Evolutionary conservation across 2,329 filamentous ascomycete species (phyloP).

Genomic region (Talaromyces sp.): DNA sequence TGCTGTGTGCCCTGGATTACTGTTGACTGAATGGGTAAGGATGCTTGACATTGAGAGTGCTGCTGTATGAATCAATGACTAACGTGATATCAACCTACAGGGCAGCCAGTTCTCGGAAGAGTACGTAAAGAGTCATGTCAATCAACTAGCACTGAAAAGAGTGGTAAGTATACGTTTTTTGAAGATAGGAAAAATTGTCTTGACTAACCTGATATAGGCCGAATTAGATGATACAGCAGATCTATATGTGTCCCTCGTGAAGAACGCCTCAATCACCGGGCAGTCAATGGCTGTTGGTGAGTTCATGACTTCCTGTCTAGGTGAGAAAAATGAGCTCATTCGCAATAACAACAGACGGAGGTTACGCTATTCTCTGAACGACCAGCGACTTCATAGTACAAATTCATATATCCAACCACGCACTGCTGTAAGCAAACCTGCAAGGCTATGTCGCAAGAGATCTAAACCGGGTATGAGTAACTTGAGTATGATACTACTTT

Average conservation of each 20-base stretch:
- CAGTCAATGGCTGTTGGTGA: slow-evolving; percentile 44
- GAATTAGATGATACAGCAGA: slow-evolving; percentile 43
- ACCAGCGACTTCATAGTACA: not conserved
- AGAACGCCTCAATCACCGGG: slow-evolving; percentile 47
- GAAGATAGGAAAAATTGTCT: not conserved
- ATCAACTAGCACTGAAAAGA: slow-evolving; percentile 59
- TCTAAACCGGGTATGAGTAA: too few species aligned
- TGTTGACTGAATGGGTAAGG: slow-evolving; percentile 65
- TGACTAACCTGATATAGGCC: slow-evolving; percentile 27
- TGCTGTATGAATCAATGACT: not conserved
- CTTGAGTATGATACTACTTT: too few species aligned
- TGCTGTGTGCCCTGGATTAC: slow-evolving; percentile 60
- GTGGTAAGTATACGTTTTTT: slow-evolving; percentile 36
- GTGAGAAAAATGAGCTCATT: not conserved
- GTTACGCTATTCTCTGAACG: slow-evolving; percentile 1
- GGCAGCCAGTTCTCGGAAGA: slow-evolving; percentile 58
- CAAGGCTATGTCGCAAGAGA: not conserved
- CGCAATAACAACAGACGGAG: not conserved
- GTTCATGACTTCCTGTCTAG: slow-evolving; percentile 14
- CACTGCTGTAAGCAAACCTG: not conserved
- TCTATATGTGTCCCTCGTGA: slow-evolving; percentile 38
- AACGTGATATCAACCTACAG: slow-evolving; percentile 27
- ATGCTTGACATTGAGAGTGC: not conserved
- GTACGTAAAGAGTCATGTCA: slow-evolving; percentile 50
- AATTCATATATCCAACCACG: not conserved